Evolutionary conservation across 495 filamentous ascomycete species (phyloP), one percentile per base, ranked within the genome.

Genomic region (Mytilinidion resinicola): DNA sequence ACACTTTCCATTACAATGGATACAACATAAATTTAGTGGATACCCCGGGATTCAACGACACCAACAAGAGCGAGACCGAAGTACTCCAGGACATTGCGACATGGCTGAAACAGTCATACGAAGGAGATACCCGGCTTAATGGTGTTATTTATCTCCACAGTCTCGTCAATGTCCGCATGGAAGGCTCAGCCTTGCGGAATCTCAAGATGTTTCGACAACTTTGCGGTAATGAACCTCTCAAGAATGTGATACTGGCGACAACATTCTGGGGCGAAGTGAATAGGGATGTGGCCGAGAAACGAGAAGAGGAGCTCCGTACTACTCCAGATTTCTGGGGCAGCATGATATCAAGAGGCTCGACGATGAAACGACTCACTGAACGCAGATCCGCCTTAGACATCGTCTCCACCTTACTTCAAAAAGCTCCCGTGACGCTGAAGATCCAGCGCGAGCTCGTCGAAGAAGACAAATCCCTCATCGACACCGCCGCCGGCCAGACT

Each of bases 41-140:
- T 57, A 80, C 77, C 0, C 78, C 77, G 6, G 78, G 78, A 17
- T 80, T 80, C 47, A 70, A 80, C 58, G 78, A 80, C 62, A 77
- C 75, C 4, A 63, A 60, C n/a, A 63, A 71, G 0, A 69, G 63
- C 7, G 77, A 78, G 36, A 62, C 69, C 4, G 72, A 77, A 7
- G 65, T 77, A 9, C 70, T 80, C 4, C 57, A 56, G 5, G 63
- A 73, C 9, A 73, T 77, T 19, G 63, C 73, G 14, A 52, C 42
- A 6, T 73, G 64, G 35, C 63, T 78, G 37, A 56, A 56, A 1
- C 51, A 42, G 0, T 59, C 65, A 3, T 74, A 74, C 50, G 56
- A 60, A 5, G 43, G 65, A 8, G 62, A 57, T 0, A 61, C 61
- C 7, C 55, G 53, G 4, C 64, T 76, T 12, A 57, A 56, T 0